phyloP scores from a whole-genome alignment of 176 grass and related monocot species.

The Cenchrus americanus region DNA sequence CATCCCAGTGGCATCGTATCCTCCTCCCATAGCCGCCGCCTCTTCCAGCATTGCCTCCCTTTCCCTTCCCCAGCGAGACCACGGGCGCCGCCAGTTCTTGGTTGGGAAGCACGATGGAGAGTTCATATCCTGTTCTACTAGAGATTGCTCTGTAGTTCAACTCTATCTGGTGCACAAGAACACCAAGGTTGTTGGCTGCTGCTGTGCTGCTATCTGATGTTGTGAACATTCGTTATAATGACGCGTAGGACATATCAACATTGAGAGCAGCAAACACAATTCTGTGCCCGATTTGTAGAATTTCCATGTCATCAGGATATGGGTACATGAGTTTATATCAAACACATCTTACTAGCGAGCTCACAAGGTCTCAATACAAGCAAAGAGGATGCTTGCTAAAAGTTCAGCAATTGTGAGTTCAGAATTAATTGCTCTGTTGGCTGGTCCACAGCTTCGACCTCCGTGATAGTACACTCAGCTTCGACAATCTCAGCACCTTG shows the following conservation, averaged over 20 bases:
- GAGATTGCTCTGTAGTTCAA: no score
- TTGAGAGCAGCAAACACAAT: background rate
- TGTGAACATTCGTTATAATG: no score
- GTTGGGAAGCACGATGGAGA: no score
- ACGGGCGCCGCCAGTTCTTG: no score
- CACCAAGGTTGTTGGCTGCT: no score
- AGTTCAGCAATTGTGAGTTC: background rate
- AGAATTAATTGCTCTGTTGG: slow-evolving; percentile 45
- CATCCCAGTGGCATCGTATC: no score
- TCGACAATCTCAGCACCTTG: slow-evolving; percentile 75
- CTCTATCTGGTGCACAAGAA: no score
- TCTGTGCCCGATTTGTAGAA: background rate
- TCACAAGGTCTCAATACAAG: background rate
- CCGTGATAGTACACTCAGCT: slow-evolving; percentile 64
- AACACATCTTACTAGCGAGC: background rate
- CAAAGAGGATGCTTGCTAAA: background rate
- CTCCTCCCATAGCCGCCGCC: no score
- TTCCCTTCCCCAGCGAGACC: no score
- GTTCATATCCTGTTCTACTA: no score
- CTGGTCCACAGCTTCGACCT: slow-evolving; percentile 72
- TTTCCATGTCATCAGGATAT: background rate
- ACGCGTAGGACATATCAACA: background rate
- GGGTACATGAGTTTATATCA: background rate
- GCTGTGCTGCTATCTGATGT: no score
- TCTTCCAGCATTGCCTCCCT: no score